Evolutionary conservation across 352 stramenopile species (phyloP), one percentile per base, ranked within the genome.

Genomic region (Elongisporangium prolatum): DNA sequence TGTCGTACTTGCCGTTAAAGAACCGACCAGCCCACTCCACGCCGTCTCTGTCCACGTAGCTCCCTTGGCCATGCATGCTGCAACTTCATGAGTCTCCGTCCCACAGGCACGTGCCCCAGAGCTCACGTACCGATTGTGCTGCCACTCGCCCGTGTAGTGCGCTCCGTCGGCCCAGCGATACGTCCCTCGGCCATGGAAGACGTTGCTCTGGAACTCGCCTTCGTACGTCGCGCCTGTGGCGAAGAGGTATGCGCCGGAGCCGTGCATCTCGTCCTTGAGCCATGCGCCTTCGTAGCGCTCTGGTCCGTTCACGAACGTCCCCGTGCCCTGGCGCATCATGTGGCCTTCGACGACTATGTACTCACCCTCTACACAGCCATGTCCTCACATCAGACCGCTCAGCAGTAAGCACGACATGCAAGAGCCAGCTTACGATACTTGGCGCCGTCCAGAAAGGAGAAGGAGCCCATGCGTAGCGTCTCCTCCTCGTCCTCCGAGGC

Each of bases 1-100:
- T 95, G 83, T 93, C 79, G 60, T 80, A 91, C 64, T 91, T 92
- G 59, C 86, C 86, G 62, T 91, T 93, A 52, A 90, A 68, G 60
- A 93, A 93, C 50, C 60, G 59, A 16, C 84, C 86, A 4, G 59
- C 56, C 83, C 83, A 95, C 38, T 69, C 62, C 17, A 95, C 86
- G 22, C 80, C 81, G 53, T 93, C 82, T 25, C 84, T 82, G 70
- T 93, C 78, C 54, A 77, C 70, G 65, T 91, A 95, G 44, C 62
- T 55, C 7, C 80, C 86, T 4, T 81, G 62, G 14, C 84, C 79
- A 55, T 95, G 84, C 84, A 95, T 93, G 58, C 81, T 84, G 65
- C 62, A 52, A 2, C 9, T 47, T 17, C 25, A 16, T 47, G 16
- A 60, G 47, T 48, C 17, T 17, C 4, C 4, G 5, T 40, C 5